Conservation (phyloP, 805 yeast genomes). For the Wickerhamomyces queroliae region DNA sequence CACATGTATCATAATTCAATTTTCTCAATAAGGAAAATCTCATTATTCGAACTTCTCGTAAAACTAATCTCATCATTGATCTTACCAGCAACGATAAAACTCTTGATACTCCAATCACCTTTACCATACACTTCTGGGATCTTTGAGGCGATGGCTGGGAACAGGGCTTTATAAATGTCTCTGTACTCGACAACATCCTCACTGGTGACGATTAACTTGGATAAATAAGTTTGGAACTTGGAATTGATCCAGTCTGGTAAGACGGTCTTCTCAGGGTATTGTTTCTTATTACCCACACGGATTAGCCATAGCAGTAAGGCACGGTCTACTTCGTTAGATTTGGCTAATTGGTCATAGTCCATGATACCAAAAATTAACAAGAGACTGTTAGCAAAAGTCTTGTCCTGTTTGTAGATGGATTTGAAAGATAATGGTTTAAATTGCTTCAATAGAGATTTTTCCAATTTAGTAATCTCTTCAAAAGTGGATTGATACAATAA, state of each 20-base stretch:
- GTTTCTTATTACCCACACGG: conserved; percentile 43
- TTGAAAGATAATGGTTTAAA: conserved; percentile 50
- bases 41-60: conserved; percentile 29
- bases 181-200: conserved; percentile 52
- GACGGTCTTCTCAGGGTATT: conserved; percentile 19
- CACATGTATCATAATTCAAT: conserved; percentile 4
- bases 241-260: conserved; percentile 48
- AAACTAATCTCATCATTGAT: conserved; percentile 48
- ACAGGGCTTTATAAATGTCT: conserved; percentile 45
- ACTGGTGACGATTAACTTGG: conserved; percentile 35
- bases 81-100: conserved; percentile 40
- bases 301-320: conserved; percentile 59
- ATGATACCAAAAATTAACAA: conserved; percentile 51
- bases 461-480: conserved; percentile 40
- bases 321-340: conserved; percentile 48
- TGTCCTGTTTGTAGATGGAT: conserved; percentile 49
- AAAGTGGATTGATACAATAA: conserved; percentile 37
- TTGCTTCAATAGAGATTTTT: conserved; percentile 37
- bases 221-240: conserved; percentile 30
- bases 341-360: conserved; percentile 42
- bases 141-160: conserved; percentile 39
- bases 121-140: conserved; percentile 54
- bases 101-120: conserved; percentile 39
- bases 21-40: conserved; percentile 27
- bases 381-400: conserved; percentile 45